These are phyloP conservation scores for Saksenaea oblongispora DNA, from an alignment of 371 early-diverging fungal genomes.

Conservation along the genomic window DNA sequence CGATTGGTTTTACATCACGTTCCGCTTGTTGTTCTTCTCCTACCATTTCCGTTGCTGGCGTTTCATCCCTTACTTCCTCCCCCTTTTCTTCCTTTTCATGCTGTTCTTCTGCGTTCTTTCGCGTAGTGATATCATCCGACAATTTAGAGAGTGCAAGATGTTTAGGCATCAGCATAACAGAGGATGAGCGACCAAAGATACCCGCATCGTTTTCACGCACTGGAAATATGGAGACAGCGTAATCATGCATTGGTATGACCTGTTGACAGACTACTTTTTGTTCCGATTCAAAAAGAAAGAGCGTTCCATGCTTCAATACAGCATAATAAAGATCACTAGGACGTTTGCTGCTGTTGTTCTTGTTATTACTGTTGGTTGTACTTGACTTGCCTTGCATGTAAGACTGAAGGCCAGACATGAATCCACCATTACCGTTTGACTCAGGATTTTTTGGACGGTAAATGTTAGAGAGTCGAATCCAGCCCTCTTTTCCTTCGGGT, in stretches of 20 bases:
- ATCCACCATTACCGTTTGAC: conserved; percentile 9
- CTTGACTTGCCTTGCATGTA: conserved; percentile 1
- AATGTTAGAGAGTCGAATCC: conserved; percentile 36
- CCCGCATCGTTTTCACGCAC: conserved; percentile 54
- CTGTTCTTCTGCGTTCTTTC: conserved; percentile 4
- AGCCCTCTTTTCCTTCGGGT: conserved; percentile 28
- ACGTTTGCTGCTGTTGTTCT: conserved; percentile 14
- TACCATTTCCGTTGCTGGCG: neutral
- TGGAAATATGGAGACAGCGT: conserved; percentile 67
- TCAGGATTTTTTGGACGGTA: conserved; percentile 22
- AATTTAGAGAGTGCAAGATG: neutral
- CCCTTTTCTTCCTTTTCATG: conserved; percentile 12
- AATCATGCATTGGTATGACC: conserved; percentile 71
- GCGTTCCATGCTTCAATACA: conserved; percentile 75
- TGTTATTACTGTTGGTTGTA: conserved; percentile 6
- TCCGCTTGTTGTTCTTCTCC: conserved; percentile 8
- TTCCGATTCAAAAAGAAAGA: conserved; percentile 82
- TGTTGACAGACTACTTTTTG: conserved; percentile 70
- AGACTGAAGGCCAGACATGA: conserved; percentile 30
- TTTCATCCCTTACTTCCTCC: neutral
- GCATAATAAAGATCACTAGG: conserved; percentile 58
- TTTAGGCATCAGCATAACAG: conserved; percentile 50
- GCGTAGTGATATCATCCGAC: neutral
- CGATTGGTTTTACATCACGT: conserved; percentile 8
- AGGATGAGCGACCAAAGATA: conserved; percentile 51